phyloP scores from a whole-genome alignment of 1,139 yeast genomes.

The Pichia sorboxylosa region DNA sequence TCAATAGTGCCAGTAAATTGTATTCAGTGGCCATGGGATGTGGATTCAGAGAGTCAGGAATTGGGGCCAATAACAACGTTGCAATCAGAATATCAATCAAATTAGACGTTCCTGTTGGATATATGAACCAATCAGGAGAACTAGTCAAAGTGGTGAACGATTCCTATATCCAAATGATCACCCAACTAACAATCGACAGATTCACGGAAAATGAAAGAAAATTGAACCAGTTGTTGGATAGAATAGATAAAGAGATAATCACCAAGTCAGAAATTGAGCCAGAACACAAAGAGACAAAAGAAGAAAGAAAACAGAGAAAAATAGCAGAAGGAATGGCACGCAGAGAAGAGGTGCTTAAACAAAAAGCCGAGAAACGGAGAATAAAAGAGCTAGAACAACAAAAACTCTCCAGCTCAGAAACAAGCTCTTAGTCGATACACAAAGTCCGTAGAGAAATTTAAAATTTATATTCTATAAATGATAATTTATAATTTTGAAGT shows the following conservation, averaged over 20 bases:
- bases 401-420: too few species aligned
- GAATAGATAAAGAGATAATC: slow-evolving; percentile 25
- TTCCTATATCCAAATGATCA: slow-evolving; percentile 37
- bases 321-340: slow-evolving; percentile 48
- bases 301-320: slow-evolving; percentile 50
- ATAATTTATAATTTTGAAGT: slow-evolving; percentile 3
- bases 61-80: slow-evolving; percentile 68
- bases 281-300: slow-evolving; percentile 31
- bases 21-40: slow-evolving; percentile 68
- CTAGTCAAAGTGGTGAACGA: slow-evolving; percentile 35
- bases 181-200: slow-evolving; percentile 42
- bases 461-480: background rate
- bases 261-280: slow-evolving; percentile 20
- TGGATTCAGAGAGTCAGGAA: slow-evolving; percentile 82
- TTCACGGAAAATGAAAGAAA: slow-evolving; percentile 53
- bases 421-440: too few species aligned
- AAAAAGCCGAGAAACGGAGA: slow-evolving; percentile 13
- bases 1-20: slow-evolving; percentile 44
- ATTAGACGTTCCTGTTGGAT: slow-evolving; percentile 66
- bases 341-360: slow-evolving; percentile 15
- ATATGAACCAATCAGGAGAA: slow-evolving; percentile 25
- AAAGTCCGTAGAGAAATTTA: background rate
- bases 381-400: slow-evolving; percentile 8
- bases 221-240: slow-evolving; percentile 35
- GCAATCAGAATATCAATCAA: slow-evolving; percentile 65